Base-by-base conservation (phyloP, 805 yeast species). In the Candida tammaniensis region DNA sequence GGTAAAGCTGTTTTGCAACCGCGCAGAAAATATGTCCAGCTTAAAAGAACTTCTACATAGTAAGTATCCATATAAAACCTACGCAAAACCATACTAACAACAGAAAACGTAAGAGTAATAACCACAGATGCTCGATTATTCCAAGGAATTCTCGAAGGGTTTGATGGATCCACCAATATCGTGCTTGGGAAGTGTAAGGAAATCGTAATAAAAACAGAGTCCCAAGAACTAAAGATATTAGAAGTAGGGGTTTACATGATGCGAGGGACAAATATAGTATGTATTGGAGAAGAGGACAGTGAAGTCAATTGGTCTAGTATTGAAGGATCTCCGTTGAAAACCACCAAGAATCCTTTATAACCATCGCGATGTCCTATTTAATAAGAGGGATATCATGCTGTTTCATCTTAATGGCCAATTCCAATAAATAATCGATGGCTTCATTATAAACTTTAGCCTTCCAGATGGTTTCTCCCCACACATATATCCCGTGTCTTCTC, bases 381-480 rank as follows among this genome's bases (percentile, higher is more conserved):
- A 7, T 22, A 10, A 22, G 24, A 13, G n/a, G 7, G 24, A 87
- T 71, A 1, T 87, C 88, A 36, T 76, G 56, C 47, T 73, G 76
- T 45, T 76, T 74, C 95, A 88, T 85, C 53, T 83, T 83, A 23
- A 89, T 74, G 1, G 93, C 95, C 45, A 89, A 59, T 43, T 86
- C 96, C 49, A 91, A 66, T 42, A 91, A 61, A 54, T 89, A 91
- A 52, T 91, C 97, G 40, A 91, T 78, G 12, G 96, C 95, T 59
- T 91, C 98, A 54, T 88, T 88, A 56, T 84, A 83, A 10, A 91
- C 75, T 60, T 91, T 91, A 31, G 97, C 96, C 60, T 89, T 87
- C 85, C 94, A 84, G 9, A 86, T 85, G 17, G 74, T 78, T 48
- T 82, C 86, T 16, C 97, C 97, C 97, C 97, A 91, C n/a, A 88